Evolutionary conservation across 192 early-diverging fungal species (phyloP).

Genomic region (Backusella tarrabulga): DNA sequence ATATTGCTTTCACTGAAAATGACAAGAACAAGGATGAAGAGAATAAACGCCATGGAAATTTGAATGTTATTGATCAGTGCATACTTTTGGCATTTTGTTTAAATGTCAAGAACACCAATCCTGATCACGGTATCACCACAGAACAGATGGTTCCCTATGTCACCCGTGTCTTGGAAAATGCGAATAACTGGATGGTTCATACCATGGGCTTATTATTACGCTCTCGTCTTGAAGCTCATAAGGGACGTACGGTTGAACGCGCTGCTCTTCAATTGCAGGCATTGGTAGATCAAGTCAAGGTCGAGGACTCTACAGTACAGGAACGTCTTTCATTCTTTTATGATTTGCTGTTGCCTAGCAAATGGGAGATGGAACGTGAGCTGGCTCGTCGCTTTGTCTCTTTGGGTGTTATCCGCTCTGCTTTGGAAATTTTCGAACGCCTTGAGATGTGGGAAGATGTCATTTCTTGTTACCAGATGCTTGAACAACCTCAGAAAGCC

Average conservation of each 20-base stretch:
- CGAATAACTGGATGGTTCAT: slow-evolving; percentile 98
- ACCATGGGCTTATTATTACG: slow-evolving; percentile 93
- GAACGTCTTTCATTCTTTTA: slow-evolving; percentile 85
- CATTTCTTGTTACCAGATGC: slow-evolving; percentile 81
- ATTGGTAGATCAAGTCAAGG: slow-evolving; percentile 90
- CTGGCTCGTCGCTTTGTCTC: slow-evolving; percentile 80
- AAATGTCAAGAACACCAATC: slow-evolving; percentile 95
- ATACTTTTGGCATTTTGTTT: slow-evolving; percentile 87
- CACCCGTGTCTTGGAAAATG: slow-evolving; percentile 82
- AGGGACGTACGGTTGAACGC: slow-evolving; percentile 88
- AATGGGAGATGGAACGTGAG: slow-evolving; percentile 96
- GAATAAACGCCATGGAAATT: slow-evolving; percentile 58
- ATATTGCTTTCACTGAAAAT: slow-evolving; percentile 59
- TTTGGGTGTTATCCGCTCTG: slow-evolving; percentile 86
- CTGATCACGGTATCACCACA: slow-evolving; percentile 86
- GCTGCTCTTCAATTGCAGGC: slow-evolving; percentile 90
- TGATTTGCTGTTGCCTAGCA: slow-evolving; percentile 78
- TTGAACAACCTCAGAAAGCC: slow-evolving; percentile 86
- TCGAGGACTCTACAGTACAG: slow-evolving; percentile 62
- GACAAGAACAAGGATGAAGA: slow-evolving; percentile 44
- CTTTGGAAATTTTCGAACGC: slow-evolving; percentile 92
- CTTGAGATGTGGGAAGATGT: slow-evolving; percentile 97
- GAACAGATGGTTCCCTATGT: slow-evolving; percentile 98
- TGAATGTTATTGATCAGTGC: slow-evolving; percentile 83
- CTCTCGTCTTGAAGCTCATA: slow-evolving; percentile 84